Base-by-base conservation (phyloP, 352 stramenopile species). In the Phytopythium delawarense region DNA sequence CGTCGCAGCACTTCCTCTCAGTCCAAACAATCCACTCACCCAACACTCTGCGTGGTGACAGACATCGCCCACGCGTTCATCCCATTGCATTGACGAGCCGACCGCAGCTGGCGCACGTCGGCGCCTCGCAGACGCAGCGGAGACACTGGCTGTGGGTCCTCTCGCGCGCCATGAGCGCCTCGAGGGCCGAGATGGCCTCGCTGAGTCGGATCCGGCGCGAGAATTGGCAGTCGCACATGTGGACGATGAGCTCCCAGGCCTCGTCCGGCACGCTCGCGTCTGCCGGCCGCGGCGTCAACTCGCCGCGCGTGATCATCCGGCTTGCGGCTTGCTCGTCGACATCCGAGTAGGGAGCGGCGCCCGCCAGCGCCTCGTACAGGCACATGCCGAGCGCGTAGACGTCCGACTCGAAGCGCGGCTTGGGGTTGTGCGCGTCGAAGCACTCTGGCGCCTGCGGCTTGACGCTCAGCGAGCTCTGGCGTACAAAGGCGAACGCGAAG, bases 301-400 rank as follows among this genome's bases (percentile, higher is more conserved):
- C 46, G 15, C 18, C 39, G 11, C 25, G 7, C 34, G 34, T 48
- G 59, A 64, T 52, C 23, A 23, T 57, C 20, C 46, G n/a, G 39
- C 42, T 52, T 12, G 50, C 59, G 15, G 35, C 59, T 52, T 64
- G 11, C 50, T 64, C 50, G 13, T 59, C 59, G 8, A 68, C 35
- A 18, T 55, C 63, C 39, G 52, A 37, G 57, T 58, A 69, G 28
- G 66, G 57, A 13, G n/a, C 16, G 18, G 18, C 23, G 32, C 59
- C 64, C 28, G 45, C 65, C 40, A 66, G 44, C 13, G 61, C 69
- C 45, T 76, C 69, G 39, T 64, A 70, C 21, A 76, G 13, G 37
- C 69, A 76, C 65, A 76, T 70, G 21, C 69, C 69, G 30, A 76
- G 62, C 16, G 67, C 48, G 60, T 74, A 74, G 4, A 74, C 50